A percentile compares a stretch with the other conserved stretches of the same genome.
Conservation (phyloP, 306 rosid species). For the Dryas drummondii region DNA sequence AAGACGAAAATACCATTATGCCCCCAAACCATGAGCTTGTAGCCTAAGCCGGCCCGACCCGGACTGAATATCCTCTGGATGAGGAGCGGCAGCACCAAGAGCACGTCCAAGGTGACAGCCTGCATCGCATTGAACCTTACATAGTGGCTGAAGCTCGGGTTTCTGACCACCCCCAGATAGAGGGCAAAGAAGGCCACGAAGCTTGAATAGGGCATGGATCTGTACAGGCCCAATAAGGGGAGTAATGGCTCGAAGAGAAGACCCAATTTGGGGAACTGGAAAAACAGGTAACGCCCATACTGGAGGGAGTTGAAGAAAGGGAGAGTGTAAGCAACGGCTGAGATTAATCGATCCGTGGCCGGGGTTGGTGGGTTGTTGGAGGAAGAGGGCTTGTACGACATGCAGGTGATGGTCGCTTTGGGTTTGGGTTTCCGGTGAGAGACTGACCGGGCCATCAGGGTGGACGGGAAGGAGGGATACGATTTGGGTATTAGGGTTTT, state of each 20-base stretch:
- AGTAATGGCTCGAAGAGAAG: constrained; percentile 67
- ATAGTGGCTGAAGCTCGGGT: constrained; percentile 59
- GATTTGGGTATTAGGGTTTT: constrained; percentile 18
- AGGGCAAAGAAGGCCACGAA: constrained; percentile 91
- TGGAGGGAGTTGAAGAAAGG: constrained; percentile 94
- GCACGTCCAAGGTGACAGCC: constrained; percentile 79
- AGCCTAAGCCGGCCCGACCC: constrained; percentile 57
- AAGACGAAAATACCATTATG: constrained; percentile 55
- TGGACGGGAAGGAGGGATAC: not conserved
- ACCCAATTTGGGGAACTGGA: constrained; percentile 57
- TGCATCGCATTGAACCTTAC: constrained; percentile 88
- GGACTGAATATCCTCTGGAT: constrained; percentile 68
- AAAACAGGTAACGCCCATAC: constrained; percentile 65
- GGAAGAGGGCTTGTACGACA: constrained; percentile 41
- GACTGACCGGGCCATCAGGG: not conserved
- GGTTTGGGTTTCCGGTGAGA: constrained; percentile 19
- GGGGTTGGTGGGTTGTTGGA: constrained; percentile 21
- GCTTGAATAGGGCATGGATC: constrained; percentile 82
- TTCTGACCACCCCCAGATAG: constrained; percentile 77
- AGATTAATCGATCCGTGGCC: constrained; percentile 71
- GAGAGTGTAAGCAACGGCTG: constrained; percentile 73
- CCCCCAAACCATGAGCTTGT: constrained; percentile 42
- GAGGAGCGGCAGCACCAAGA: constrained; percentile 67
- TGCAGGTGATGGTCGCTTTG: constrained; percentile 36
- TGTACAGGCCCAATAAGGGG: constrained; percentile 60